Evolutionary conservation across 2,329 filamentous ascomycete genomes (phyloP), one percentile per base, ranked within the genome.

Genomic region (Acrocalymma vagum): DNA sequence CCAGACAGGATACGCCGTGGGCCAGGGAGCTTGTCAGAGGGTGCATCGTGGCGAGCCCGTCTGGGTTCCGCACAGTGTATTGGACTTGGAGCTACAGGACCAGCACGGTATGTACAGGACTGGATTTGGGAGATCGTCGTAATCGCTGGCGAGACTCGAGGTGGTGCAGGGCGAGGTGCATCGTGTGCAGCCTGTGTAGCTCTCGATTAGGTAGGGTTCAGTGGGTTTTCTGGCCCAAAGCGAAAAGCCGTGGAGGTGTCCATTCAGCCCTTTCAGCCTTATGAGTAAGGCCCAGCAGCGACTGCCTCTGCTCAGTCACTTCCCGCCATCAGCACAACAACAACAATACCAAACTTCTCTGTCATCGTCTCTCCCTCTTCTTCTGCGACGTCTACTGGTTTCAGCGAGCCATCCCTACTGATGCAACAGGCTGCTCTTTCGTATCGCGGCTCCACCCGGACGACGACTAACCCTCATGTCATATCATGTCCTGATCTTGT

Each of bases 211-310:
- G n/a, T n/a, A n/a, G n/a, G n/a, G n/a, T n/a, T n/a, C n/a, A n/a
- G n/a, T n/a, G n/a, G n/a, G n/a, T n/a, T n/a, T n/a, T n/a, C n/a
- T n/a, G n/a, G n/a, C n/a, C n/a, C n/a, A n/a, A n/a, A n/a, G n/a
- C n/a, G n/a, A n/a, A n/a, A n/a, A n/a, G n/a, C 23, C n/a, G 23
- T n/a, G 23, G 8, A 8, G 8, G 23, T n/a, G 23, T 25, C 23
- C 9, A n/a, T n/a, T n/a, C n/a, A 8, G 42, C 21, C 28, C 42
- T 41, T 51, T 62, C 63, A 67, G 63, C 63, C 63, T 63, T 67
- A 63, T 49, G 55, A 53, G 42, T 54, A 53, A 58, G 51, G 47
- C 51, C 28, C 34, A 45, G 31, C 18, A 39, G 29, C 37, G 32
- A 41, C 31, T 41, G 21, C 15, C 29, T 21, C 31, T 17, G 17